Evolutionary conservation across 176 grass and related monocot species (phyloP).

Genomic region (Lolium rigidum): DNA sequence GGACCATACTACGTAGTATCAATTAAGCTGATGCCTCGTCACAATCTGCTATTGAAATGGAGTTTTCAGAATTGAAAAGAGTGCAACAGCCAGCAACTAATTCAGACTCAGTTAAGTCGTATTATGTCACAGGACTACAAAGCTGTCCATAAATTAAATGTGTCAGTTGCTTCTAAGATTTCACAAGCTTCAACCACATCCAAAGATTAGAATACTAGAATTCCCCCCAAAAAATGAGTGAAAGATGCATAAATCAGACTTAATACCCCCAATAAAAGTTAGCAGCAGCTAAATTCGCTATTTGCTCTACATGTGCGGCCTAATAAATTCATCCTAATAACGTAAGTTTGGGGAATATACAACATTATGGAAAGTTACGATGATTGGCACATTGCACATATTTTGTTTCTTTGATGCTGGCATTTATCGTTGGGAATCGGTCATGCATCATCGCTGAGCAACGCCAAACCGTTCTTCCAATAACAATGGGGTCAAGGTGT

Average conservation of each 20-base stretch:
- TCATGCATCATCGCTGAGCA: neutral
- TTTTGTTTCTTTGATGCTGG: slow-evolving; percentile 20
- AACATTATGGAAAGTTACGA: neutral
- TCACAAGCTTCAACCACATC: neutral
- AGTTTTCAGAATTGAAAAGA: slow-evolving; percentile 11
- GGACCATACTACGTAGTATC: slow-evolving; percentile 22
- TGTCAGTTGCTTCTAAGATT: neutral
- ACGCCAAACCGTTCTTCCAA: neutral
- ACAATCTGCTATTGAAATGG: neutral
- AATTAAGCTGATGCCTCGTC: neutral
- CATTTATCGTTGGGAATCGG: neutral
- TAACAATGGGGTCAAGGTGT: neutral
- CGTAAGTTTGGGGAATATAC: neutral
- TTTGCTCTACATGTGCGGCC: neutral
- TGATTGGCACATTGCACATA: neutral
- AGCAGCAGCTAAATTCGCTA: neutral
- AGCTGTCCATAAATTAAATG: neutral
- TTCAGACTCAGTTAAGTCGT: neutral
- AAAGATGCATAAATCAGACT: neutral
- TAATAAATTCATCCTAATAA: neutral
- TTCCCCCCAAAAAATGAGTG: no score
- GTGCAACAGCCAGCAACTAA: slow-evolving; percentile 15
- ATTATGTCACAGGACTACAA: neutral
- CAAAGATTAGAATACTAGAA: neutral
- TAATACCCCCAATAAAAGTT: neutral